Conservation (phyloP, 371 early-diverging fungal genomes). For the Mortierella sp. region DNA sequence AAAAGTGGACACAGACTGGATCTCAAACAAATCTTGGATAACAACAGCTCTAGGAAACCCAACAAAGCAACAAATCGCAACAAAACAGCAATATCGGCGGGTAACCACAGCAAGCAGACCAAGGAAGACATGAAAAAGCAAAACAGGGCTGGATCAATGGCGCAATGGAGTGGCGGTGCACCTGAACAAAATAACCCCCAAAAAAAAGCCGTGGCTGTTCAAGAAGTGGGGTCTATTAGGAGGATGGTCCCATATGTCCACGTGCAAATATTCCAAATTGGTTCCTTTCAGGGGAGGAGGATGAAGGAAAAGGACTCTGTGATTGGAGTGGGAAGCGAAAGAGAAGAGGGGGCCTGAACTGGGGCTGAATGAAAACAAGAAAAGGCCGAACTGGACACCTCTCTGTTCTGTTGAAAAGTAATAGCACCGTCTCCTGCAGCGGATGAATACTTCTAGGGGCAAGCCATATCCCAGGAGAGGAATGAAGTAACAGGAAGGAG, state of each 20-base stretch:
- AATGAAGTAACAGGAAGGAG: slow-evolving; percentile 1
- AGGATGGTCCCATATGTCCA: not conserved
- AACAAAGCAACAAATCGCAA: not conserved
- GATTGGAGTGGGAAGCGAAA: not conserved
- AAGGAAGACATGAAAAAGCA: not conserved
- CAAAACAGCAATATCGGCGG: not conserved
- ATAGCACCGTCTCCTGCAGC: not conserved
- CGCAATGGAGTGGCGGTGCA: not conserved
- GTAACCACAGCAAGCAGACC: not conserved
- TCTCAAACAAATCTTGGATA: not conserved
- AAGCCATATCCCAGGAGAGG: not conserved
- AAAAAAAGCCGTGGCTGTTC: not conserved
- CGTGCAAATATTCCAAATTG: slow-evolving; percentile 4
- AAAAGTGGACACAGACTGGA: not conserved
- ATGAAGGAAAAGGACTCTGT: not conserved
- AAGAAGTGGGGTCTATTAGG: too few species aligned
- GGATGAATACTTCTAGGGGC: not conserved
- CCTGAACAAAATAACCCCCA: not conserved
- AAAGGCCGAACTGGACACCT: not conserved
- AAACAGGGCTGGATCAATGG: not conserved
- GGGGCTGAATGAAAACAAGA: not conserved
- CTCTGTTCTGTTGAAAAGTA: not conserved
- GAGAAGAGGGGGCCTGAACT: not conserved
- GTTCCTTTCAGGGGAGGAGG: not conserved
- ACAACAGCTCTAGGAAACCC: not conserved